Evolutionary conservation across 345 rosid species (phyloP), one percentile per base, ranked within the genome.

Genomic region (Lumnitzera racemosa): DNA sequence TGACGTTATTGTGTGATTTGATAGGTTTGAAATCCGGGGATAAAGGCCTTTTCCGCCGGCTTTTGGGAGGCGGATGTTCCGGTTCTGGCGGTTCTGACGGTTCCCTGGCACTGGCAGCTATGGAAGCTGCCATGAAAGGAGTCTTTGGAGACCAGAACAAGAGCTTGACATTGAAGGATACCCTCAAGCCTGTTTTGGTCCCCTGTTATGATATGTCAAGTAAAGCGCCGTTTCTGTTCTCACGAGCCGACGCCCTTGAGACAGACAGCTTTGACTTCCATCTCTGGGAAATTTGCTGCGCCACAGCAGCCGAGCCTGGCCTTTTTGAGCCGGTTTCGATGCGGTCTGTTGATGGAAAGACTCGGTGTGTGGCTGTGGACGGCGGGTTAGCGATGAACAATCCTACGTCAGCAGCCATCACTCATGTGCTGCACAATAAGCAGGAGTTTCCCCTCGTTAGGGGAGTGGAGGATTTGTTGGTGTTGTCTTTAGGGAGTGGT

Each of bases 401-500:
- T 55, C 73, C 73, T 15, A 59, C 73, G 12, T 59, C 68, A 13
- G 73, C 73, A 0, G 73, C 73, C 9, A 63, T 69, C 50, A 69
- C 73, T 15, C 73, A 69, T 51, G 73, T 69, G 51, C 68, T 69
- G 20, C 73, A 69, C 60, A 69, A 69, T 56, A 58, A 56, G 68
- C 61, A 46, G 55, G 73, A 69, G 27, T 69, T 69, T 29, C 59
- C 64, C 17, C 23, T 25, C 15, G 73, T 63, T 49, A 50, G 41
- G 46, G 68, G 73, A 7, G 27, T 69, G 50, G 68, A 69, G 56
- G 73, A 69, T 50, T 62, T 69, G 55, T 59, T 69, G 68, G 67
- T 69, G 24, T 64, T 69, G 50, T 62, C 67, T 11, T 53, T 69
- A 3, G 73, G 73, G 59, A 53, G 16, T 8, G 66, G 72, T 11